A percentile compares a stretch with the other conserved stretches of the same genome.
These are phyloP conservation scores for Camelina neglecta DNA, from an alignment of 345 rosid genomes.

Conservation along the genomic window DNA sequence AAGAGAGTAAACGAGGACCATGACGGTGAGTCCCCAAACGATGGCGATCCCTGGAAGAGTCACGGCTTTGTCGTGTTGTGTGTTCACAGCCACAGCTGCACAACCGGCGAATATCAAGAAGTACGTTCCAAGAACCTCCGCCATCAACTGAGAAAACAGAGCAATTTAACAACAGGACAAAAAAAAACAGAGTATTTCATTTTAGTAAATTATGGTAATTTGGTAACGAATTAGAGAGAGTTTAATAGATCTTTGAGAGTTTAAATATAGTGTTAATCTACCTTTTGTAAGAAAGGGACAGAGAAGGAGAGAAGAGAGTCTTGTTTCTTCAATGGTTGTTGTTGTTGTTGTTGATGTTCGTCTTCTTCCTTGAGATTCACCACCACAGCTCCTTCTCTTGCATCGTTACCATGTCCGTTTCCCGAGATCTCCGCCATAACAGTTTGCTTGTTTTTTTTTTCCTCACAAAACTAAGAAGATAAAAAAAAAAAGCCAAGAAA, in stretches of 20 bases:
- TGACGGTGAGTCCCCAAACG: constrained; percentile 91
- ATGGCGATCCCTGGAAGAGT: constrained; percentile 74
- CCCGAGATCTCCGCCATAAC: constrained; percentile 59
- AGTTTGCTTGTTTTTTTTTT: not conserved
- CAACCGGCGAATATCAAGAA: constrained; percentile 95
- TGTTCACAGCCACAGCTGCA: constrained; percentile 73
- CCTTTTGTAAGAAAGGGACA: constrained; percentile 86
- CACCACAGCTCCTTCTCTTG: constrained; percentile 50
- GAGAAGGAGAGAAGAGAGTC: constrained; percentile 54
- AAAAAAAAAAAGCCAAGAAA: not conserved
- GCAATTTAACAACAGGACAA: not conserved
- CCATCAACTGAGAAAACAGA: constrained; percentile 57
- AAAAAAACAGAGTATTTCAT: not conserved
- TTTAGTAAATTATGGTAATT: not conserved
- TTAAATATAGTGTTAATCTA: not conserved
- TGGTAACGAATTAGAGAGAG: not conserved
- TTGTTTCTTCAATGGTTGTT: constrained; percentile 35
- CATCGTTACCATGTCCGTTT: constrained; percentile 34
- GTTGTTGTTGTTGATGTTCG: constrained; percentile 32
- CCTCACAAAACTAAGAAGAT: not conserved
- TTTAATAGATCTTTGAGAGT: not conserved
- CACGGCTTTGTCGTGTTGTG: constrained; percentile 63
- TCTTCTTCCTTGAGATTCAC: constrained; percentile 57
- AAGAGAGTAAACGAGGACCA: constrained; percentile 80
- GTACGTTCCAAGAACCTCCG: constrained; percentile 84